Conservation (phyloP, 2,329 filamentous ascomycete species). For the Hortaea werneckii region DNA sequence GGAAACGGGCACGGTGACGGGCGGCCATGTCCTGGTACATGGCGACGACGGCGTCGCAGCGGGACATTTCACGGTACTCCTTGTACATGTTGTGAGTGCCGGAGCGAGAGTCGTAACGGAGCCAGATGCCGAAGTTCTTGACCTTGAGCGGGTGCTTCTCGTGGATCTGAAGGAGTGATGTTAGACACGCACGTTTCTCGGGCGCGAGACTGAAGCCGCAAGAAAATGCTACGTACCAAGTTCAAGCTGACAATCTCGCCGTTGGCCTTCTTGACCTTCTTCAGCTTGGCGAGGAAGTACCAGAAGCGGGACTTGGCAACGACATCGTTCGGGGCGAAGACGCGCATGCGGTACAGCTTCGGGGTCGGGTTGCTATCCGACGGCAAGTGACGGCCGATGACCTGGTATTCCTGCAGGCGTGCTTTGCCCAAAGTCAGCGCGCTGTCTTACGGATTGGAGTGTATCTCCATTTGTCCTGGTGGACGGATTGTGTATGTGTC, state of each 20-base stretch:
- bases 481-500: no score
- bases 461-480: not conserved
- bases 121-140: conserved; percentile 99
- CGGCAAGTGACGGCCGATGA: conserved; percentile 98
- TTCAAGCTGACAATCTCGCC: conserved; percentile 98
- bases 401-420: conserved; percentile 99
- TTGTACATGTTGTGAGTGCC: conserved; percentile 99
- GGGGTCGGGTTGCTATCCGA: conserved; percentile 93
- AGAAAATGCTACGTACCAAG: conserved; percentile 54
- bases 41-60: conserved; percentile 87
- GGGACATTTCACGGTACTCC: conserved; percentile 99
- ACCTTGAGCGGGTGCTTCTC: conserved; percentile 99
- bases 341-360: conserved; percentile 99
- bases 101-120: conserved; percentile 99
- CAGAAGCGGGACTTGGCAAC: conserved; percentile 99
- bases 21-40: conserved; percentile 99
- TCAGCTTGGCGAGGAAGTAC: conserved; percentile 99
- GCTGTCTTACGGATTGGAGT: conserved; percentile 22
- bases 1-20: conserved; percentile 94
- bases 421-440: conserved; percentile 25
- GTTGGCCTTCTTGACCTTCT: conserved; percentile 99
- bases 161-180: conserved; percentile 56
- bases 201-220: no score
- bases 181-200: not conserved
- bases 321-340: conserved; percentile 95